These are phyloP conservation scores for Gilbertella persicaria DNA, from an alignment of 371 early-diverging fungal species.

Conservation along the genomic window DNA sequence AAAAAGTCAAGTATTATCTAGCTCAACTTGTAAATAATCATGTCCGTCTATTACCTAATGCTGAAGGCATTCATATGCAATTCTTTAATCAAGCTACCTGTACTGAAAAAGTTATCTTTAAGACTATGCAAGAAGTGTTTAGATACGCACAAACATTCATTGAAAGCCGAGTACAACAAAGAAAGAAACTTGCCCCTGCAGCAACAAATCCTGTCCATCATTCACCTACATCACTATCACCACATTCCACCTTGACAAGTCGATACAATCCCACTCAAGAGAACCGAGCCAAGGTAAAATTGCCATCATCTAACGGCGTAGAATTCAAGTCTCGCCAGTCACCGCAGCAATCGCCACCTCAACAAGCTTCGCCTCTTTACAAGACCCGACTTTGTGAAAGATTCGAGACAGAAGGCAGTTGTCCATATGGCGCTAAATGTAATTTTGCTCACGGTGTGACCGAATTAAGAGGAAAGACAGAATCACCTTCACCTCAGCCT, in stretches of 20 bases:
- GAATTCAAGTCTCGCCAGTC: constrained; percentile 1
- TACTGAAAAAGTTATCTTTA: constrained; percentile 69
- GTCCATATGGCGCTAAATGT: constrained; percentile 80
- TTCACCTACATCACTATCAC: too few species aligned
- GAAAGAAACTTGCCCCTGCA: constrained; percentile 21
- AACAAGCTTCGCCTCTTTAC: constrained; percentile 64
- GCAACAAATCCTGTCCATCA: neutral
- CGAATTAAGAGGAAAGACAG: constrained; percentile 69
- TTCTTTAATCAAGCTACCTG: constrained; percentile 72
- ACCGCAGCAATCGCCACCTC: constrained; percentile 5
- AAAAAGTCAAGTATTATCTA: constrained; percentile 77
- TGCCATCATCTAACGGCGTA: neutral
- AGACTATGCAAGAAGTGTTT: constrained; percentile 82
- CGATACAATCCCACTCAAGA: neutral
- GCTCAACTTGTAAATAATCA: constrained; percentile 68
- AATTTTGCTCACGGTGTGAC: constrained; percentile 86
- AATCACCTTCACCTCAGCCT: constrained; percentile 13
- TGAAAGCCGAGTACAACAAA: constrained; percentile 45
- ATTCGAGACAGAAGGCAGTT: constrained; percentile 76
- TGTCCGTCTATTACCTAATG: constrained; percentile 62
- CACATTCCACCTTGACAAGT: neutral
- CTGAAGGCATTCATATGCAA: constrained; percentile 73
- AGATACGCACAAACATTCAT: constrained; percentile 68
- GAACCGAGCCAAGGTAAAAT: neutral
- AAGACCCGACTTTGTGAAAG: constrained; percentile 86